Conservation (phyloP, 306 rosid genomes). For the Lithocarpus polystachyus region DNA sequence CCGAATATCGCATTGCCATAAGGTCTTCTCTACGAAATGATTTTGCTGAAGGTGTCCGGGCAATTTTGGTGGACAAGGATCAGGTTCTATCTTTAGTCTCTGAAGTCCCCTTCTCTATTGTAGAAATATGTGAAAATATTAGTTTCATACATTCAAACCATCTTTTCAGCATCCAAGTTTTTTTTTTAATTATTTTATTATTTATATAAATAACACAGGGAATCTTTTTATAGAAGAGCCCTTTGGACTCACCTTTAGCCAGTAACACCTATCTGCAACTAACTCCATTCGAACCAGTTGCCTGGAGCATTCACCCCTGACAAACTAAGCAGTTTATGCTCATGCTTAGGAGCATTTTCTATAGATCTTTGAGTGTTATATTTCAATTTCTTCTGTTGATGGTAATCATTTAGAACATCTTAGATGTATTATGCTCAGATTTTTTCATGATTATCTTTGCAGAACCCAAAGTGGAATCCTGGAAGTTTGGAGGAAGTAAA, state of each 20-base stretch:
- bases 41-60: constrained; percentile 96
- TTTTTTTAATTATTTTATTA: not conserved
- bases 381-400: not conserved
- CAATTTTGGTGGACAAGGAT: constrained; percentile 90
- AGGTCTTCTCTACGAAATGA: constrained; percentile 76
- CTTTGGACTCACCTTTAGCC: no score
- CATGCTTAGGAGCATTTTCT: not conserved
- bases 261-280: no score
- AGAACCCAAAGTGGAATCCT: constrained; percentile 91
- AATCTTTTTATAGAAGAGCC: no score
- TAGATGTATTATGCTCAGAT: constrained; percentile 1
- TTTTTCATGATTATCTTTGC: constrained; percentile 19
- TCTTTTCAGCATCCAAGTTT: not conserved
- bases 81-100: constrained; percentile 54
- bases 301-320: no score
- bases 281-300: no score
- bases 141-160: not conserved
- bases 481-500: constrained; percentile 64
- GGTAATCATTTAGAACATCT: not conserved
- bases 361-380: not conserved
- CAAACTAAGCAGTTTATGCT: no score
- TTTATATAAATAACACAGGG: no score
- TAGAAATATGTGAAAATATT: constrained; percentile 1
- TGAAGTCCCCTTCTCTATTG: constrained; percentile 1
- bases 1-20: constrained; percentile 83